Evolutionary conservation across 2,329 filamentous ascomycete species (phyloP).

Genomic region (Didymellaceae sp.): DNA sequence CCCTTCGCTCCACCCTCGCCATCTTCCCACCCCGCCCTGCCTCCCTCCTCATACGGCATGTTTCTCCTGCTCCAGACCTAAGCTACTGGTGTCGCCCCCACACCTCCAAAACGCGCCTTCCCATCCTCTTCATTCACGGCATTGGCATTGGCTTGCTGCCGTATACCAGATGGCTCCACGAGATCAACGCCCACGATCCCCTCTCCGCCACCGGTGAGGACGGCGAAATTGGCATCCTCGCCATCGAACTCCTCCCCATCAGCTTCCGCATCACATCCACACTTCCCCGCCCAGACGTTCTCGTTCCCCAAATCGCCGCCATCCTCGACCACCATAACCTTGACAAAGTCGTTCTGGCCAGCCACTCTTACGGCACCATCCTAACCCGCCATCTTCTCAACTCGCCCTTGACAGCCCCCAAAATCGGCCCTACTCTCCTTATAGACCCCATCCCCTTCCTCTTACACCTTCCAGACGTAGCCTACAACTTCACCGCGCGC

Average conservation of each 20-base stretch:
- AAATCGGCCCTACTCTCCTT: conserved; percentile 59
- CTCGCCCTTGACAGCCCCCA: conserved; percentile 51
- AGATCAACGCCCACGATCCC: conserved; percentile 53
- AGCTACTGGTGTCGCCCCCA: conserved; percentile 73
- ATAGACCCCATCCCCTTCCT: conserved; percentile 71
- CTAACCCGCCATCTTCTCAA: conserved; percentile 68
- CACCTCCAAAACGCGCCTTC: conserved; percentile 62
- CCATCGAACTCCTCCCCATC: conserved; percentile 69
- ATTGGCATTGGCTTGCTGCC: conserved; percentile 72
- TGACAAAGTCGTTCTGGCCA: conserved; percentile 65
- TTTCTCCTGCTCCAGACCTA: conserved; percentile 59
- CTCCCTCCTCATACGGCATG: conserved; percentile 53
- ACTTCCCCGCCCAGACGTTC: conserved; percentile 59
- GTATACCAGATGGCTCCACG: conserved; percentile 64
- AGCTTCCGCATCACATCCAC: conserved; percentile 66
- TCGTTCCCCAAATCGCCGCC: conserved; percentile 62
- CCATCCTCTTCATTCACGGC: conserved; percentile 73
- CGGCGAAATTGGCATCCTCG: conserved; percentile 67
- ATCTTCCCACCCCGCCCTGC: conserved; percentile 67
- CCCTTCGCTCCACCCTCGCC: conserved; percentile 51
- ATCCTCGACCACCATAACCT: conserved; percentile 66
- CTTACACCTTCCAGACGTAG: conserved; percentile 72
- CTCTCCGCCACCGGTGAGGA: conserved; percentile 39
- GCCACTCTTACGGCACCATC: conserved; percentile 69
- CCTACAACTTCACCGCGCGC: conserved; percentile 68